These are phyloP conservation scores for Juglanconis juglandina DNA, from an alignment of 2,329 filamentous ascomycete genomes.

Conservation along the genomic window DNA sequence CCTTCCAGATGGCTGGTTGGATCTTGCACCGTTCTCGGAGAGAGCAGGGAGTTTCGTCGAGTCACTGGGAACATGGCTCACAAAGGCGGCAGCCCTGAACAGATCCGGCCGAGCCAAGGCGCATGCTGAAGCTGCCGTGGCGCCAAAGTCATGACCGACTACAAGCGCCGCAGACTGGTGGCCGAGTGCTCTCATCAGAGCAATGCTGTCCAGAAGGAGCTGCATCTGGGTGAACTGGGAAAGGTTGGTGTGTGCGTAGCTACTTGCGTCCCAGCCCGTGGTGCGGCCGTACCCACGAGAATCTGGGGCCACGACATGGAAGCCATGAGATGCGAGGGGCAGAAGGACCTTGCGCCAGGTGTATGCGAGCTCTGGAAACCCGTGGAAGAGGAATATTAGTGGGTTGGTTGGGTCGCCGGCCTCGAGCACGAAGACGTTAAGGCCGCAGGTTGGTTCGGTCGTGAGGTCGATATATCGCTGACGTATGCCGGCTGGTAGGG, in stretches of 20 bases:
- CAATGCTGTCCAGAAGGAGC: constrained; percentile 20
- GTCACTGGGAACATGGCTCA: constrained; percentile 63
- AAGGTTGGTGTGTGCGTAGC: constrained; percentile 59
- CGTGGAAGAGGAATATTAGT: constrained; percentile 61
- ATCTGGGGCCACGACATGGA: constrained; percentile 64
- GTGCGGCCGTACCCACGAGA: constrained; percentile 67
- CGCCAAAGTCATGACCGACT: constrained; percentile 66
- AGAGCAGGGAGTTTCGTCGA: constrained; percentile 28
- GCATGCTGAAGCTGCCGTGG: constrained; percentile 51
- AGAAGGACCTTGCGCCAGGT: constrained; percentile 66
- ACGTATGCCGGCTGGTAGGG: constrained; percentile 50
- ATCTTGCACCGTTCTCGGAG: no score
- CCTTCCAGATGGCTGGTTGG: not conserved
- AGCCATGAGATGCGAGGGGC: constrained; percentile 55
- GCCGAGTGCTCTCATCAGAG: constrained; percentile 58
- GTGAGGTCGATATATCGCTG: constrained; percentile 53
- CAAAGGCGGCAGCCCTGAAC: constrained; percentile 58
- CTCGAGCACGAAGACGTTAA: constrained; percentile 60
- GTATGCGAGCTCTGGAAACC: constrained; percentile 66
- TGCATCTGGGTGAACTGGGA: constrained; percentile 29
- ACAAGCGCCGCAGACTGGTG: constrained; percentile 44
- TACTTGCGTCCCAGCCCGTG: constrained; percentile 57
- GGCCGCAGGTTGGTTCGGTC: constrained; percentile 39
- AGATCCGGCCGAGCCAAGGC: constrained; percentile 63
- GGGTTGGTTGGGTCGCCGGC: constrained; percentile 46